A percentile compares a stretch with the other conserved stretches of the same genome.
Conservation (phyloP, 2,329 filamentous ascomycete genomes). For the Pseudocercospora cruenta region DNA sequence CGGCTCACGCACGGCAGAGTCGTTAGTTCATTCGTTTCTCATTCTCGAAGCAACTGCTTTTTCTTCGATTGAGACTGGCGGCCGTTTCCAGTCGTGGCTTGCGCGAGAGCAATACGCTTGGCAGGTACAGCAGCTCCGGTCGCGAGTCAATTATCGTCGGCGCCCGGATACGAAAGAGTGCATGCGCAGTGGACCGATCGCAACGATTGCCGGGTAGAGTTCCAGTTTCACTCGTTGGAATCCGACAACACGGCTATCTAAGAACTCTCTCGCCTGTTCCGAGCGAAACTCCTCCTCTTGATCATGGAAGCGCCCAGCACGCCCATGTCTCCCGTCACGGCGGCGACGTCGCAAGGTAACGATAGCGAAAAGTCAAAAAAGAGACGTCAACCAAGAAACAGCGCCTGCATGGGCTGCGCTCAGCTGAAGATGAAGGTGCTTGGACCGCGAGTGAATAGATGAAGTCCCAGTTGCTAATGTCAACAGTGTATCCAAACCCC, state of each 20-base stretch:
- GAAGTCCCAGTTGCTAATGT: slow-evolving; percentile 11
- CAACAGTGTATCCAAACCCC: slow-evolving; percentile 23
- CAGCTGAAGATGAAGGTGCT: slow-evolving; percentile 35
- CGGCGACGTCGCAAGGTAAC: slow-evolving; percentile 1
- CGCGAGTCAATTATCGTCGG: too few relatives aligned
- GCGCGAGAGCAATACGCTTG: background rate
- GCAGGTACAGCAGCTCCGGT: too few relatives aligned
- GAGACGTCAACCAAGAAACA: slow-evolving; percentile 35
- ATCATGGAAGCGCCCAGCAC: slow-evolving; percentile 5
- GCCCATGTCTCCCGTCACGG: slow-evolving; percentile 5
- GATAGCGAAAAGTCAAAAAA: slow-evolving; percentile 23
- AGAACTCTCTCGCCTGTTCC: background rate
- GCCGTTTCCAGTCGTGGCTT: background rate
- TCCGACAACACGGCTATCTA: background rate
- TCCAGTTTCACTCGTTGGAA: background rate
- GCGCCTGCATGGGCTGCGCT: slow-evolving; percentile 34
- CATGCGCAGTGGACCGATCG: too few relatives aligned
- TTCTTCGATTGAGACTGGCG: background rate
- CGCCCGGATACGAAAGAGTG: background rate
- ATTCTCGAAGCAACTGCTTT: background rate
- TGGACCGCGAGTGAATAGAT: slow-evolving; percentile 9
- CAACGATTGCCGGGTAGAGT: background rate
- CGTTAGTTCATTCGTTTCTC: background rate
- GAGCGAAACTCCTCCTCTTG: background rate
- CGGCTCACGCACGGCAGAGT: background rate